phyloP scores from a whole-genome alignment of 768 basidiomycete species.

The Suillus subalutaceus region DNA sequence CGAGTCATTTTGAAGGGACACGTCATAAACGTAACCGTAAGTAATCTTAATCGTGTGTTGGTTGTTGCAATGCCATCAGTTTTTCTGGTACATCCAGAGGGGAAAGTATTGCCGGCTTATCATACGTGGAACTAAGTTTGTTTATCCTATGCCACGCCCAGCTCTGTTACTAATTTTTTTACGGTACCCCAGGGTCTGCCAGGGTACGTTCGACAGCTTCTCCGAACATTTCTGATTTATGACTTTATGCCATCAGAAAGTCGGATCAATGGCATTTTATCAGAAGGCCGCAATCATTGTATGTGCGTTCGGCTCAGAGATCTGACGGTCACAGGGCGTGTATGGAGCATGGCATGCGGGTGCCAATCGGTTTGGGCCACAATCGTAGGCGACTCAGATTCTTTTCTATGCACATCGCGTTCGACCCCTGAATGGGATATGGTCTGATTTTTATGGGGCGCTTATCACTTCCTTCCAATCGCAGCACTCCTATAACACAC shows the following conservation, averaged over 20 bases:
- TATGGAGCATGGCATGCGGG: neutral
- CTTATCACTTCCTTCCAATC: neutral
- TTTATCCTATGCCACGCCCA: neutral
- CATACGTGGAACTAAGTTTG: neutral
- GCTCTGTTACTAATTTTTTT: neutral
- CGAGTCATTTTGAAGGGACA: neutral
- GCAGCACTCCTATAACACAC: neutral
- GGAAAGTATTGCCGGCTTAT: neutral
- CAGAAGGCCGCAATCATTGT: neutral
- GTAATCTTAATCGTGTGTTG: neutral
- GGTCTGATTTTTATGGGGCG: neutral
- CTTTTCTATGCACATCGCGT: neutral
- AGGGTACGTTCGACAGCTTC: neutral
- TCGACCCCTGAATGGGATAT: neutral
- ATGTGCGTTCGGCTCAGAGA: neutral
- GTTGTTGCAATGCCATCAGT: neutral
- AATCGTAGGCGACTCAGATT: neutral
- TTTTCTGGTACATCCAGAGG: neutral
- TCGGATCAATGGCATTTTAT: neutral
- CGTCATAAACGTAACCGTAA: neutral
- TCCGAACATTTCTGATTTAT: neutral
- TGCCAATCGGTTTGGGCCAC: neutral
- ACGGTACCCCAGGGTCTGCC: neutral
- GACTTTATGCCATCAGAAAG: neutral
- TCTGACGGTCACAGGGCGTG: neutral